Conservation (phyloP, 345 rosid genomes). For the Citrus medica region DNA sequence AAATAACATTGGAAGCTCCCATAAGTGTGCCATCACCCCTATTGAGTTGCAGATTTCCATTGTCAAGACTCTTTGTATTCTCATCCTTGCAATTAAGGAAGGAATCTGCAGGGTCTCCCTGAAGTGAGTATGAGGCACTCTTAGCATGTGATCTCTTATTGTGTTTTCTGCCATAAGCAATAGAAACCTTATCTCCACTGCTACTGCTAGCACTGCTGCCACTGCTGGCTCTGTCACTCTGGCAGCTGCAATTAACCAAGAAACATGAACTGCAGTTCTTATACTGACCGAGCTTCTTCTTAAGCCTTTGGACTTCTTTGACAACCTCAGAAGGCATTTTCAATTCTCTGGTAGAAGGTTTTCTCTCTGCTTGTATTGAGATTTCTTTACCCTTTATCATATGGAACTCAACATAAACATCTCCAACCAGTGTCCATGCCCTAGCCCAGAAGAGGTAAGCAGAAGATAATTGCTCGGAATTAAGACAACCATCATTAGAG, state of each 20-base stretch:
- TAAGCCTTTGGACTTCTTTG: constrained; percentile 84
- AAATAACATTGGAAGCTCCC: constrained; percentile 9
- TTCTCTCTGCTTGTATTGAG: constrained; percentile 34
- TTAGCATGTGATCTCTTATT: constrained; percentile 45
- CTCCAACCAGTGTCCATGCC: constrained; percentile 91
- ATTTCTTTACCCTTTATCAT: constrained; percentile 52
- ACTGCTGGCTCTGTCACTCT: constrained; percentile 89
- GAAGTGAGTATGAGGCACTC: constrained; percentile 21
- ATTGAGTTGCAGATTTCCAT: constrained; percentile 7
- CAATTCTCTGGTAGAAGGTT: constrained; percentile 43
- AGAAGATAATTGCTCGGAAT: constrained; percentile 53
- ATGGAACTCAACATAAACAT: constrained; percentile 79
- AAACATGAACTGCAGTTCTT: constrained; percentile 80
- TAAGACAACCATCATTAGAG: constrained; percentile 28
- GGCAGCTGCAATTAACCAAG: constrained; percentile 89
- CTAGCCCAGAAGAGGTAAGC: constrained; percentile 82
- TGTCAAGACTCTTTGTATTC: constrained; percentile 11
- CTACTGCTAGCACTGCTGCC: constrained; percentile 94
- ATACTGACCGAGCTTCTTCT: constrained; percentile 59
- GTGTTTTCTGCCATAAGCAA: constrained; percentile 54
- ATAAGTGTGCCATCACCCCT: constrained; percentile 21
- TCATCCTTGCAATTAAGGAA: constrained; percentile 23
- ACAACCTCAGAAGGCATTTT: constrained; percentile 80
- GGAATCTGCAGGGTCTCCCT: constrained; percentile 36
- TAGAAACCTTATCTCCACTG: constrained; percentile 34